Evolutionary conservation across 2,329 filamentous ascomycete species (phyloP).

Genomic region (Onygena corvina): DNA sequence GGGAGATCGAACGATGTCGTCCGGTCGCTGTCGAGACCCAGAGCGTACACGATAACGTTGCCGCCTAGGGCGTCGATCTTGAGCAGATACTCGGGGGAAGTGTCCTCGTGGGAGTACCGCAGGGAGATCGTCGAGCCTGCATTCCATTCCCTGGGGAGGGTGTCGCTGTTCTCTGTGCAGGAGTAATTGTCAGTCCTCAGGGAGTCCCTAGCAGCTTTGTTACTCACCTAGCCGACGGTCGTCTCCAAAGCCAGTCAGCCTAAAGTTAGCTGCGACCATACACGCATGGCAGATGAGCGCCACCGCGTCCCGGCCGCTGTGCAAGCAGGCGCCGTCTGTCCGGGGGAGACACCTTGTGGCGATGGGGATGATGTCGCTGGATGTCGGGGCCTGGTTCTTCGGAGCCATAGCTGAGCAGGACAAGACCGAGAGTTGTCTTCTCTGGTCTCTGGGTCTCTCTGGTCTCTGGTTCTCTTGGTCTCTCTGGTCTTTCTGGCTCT

Average conservation of each 20-base stretch:
- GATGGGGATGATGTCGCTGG: constrained; percentile 24
- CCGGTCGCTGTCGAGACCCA: constrained; percentile 68
- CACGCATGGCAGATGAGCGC: constrained; percentile 75
- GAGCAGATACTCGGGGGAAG: constrained; percentile 69
- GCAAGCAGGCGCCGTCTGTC: constrained; percentile 19
- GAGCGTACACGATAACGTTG: constrained; percentile 71
- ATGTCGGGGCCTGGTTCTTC: constrained; percentile 14
- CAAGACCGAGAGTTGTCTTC: background rate
- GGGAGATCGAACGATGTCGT: constrained; percentile 66
- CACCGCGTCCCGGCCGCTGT: constrained; percentile 59
- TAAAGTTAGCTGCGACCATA: constrained; percentile 68
- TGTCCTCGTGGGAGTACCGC: constrained; percentile 75
- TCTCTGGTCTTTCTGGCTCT: background rate
- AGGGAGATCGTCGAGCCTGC: constrained; percentile 60
- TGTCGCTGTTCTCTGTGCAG: constrained; percentile 14
- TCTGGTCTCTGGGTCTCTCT: background rate
- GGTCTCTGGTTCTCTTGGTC: background rate
- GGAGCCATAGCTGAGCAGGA: background rate
- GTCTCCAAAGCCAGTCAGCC: constrained; percentile 71
- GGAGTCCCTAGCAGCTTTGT: background rate
- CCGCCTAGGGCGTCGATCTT: constrained; percentile 70
- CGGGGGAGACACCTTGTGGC: constrained; percentile 22
- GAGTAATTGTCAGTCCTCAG: no score
- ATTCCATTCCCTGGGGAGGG: constrained; percentile 72
- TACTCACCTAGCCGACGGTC: constrained; percentile 56